A percentile compares a stretch with the other conserved stretches of the same genome.
phyloP scores from a whole-genome alignment of 2,329 filamentous ascomycete species.

The Colletotrichum australisinense region DNA sequence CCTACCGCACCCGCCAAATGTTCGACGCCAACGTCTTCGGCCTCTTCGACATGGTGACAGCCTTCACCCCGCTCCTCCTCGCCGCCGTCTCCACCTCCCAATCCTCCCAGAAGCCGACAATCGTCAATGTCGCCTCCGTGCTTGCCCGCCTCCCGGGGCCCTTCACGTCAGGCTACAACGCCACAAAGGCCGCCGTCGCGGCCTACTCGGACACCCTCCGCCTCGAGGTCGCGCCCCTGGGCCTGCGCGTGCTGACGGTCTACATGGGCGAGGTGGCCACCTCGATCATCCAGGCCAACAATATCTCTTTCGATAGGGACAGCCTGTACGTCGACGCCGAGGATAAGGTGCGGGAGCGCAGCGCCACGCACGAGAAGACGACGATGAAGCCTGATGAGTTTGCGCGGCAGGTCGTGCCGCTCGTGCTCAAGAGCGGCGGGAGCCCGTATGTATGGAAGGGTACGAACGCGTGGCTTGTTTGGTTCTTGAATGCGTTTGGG shows the following conservation, averaged over 20 bases:
- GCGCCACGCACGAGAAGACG: background rate
- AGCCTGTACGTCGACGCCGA: constrained; percentile 27
- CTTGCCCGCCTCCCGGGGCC: constrained; percentile 44
- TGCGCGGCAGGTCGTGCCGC: background rate
- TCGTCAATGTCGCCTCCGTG: constrained; percentile 55
- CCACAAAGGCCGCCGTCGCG: constrained; percentile 55
- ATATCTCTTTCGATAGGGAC: background rate
- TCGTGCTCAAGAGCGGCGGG: background rate
- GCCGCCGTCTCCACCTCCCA: constrained; percentile 39
- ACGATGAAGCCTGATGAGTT: constrained; percentile 9
- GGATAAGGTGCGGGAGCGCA: background rate
- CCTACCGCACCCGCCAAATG: constrained; percentile 39
- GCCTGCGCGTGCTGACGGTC: constrained; percentile 51
- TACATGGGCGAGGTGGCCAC: constrained; percentile 40
- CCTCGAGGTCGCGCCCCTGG: constrained; percentile 49
- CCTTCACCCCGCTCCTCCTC: constrained; percentile 51
- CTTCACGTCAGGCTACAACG: constrained; percentile 54
- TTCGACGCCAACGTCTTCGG: constrained; percentile 54
- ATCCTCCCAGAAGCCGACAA: constrained; percentile 35
- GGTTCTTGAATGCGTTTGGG: constrained; percentile 47
- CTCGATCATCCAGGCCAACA: background rate
- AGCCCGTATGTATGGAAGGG: constrained; percentile 23
- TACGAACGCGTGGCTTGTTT: constrained; percentile 22
- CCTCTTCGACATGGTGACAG: constrained; percentile 50
- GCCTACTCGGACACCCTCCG: constrained; percentile 50